Evolutionary conservation across 2,329 filamentous ascomycete species (phyloP).

Genomic region (Teratosphaeriaceae sp.): DNA sequence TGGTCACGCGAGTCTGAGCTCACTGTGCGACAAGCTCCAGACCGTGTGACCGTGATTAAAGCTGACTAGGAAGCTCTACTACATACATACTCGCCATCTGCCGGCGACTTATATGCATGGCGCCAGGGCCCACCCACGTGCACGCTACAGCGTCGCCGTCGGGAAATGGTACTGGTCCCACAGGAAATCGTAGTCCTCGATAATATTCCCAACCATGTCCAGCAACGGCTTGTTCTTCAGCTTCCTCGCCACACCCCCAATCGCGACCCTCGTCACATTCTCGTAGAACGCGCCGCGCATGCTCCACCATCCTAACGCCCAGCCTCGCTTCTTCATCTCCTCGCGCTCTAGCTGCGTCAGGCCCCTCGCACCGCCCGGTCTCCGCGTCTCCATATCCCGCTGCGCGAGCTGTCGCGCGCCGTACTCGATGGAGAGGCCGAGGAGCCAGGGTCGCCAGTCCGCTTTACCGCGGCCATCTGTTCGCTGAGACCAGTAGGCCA

Average conservation of each 20-base stretch:
- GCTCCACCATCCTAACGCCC: constrained; percentile 89
- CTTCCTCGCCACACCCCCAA: constrained; percentile 64
- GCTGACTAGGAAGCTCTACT: neutral
- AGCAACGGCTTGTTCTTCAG: constrained; percentile 69
- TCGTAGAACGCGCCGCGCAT: constrained; percentile 98
- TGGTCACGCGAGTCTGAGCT: neutral
- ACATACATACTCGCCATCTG: too few species aligned
- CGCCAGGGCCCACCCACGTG: too few species aligned
- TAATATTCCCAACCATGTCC: constrained; percentile 72
- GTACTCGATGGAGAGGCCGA: constrained; percentile 79
- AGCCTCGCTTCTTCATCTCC: constrained; percentile 80
- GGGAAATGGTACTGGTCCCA: constrained; percentile 98
- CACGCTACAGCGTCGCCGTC: constrained; percentile 54
- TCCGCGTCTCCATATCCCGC: constrained; percentile 54
- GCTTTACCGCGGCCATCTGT: constrained; percentile 65
- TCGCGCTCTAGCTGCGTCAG: constrained; percentile 82
- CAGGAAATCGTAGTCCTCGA: constrained; percentile 95
- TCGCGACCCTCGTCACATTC: constrained; percentile 65
- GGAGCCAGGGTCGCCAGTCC: constrained; percentile 86
- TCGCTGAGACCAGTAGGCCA: constrained; percentile 55
- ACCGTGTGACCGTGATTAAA: neutral
- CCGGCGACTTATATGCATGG: too few species aligned
- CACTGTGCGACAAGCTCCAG: neutral
- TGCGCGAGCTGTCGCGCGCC: constrained; percentile 78
- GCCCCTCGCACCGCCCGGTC: constrained; percentile 65